A percentile compares a stretch with the other conserved stretches of the same genome.
phyloP scores from a whole-genome alignment of 306 rosid genomes.

The Abrus pulchellus region DNA sequence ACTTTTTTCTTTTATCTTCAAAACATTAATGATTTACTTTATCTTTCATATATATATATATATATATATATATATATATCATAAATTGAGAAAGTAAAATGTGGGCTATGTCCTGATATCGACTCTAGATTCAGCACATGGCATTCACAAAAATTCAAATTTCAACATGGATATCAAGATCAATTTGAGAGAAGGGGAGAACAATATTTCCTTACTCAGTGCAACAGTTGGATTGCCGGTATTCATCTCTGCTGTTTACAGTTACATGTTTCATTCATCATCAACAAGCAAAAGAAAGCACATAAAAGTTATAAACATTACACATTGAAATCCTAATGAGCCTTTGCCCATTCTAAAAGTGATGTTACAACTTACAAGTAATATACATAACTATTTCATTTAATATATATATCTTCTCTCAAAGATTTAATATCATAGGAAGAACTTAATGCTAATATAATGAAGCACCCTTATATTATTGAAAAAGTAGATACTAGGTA shows the following conservation, averaged over 20 bases:
- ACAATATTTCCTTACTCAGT: conserved; percentile 82
- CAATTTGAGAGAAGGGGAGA: conserved; percentile 62
- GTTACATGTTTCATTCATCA: conserved; percentile 32
- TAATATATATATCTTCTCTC: not conserved
- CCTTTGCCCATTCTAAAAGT: conserved; percentile 19
- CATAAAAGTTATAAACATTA: not conserved
- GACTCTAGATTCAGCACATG: conserved; percentile 78
- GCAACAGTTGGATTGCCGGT: conserved; percentile 91
- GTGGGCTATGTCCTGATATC: conserved; percentile 31
- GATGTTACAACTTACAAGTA: not conserved
- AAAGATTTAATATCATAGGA: no score
- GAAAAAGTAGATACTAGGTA: not conserved
- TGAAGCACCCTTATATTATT: no score
- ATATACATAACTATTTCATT: conserved; percentile 23
- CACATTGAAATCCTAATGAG: not conserved
- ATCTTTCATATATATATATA: not conserved
- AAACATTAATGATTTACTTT: not conserved
- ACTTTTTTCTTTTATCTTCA: conserved; percentile 15
- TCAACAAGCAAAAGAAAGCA: conserved; percentile 33
- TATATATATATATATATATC: no score
- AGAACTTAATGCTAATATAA: not conserved
- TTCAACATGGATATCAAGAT: conserved; percentile 56
- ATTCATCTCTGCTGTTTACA: conserved; percentile 40
- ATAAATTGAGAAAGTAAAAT: conserved; percentile 8
- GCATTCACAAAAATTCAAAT: conserved; percentile 48